Evolutionary conservation across 192 early-diverging fungal genomes (phyloP), one percentile per base, ranked within the genome.

Genomic region (Phycomyces blakesleeanus): DNA sequence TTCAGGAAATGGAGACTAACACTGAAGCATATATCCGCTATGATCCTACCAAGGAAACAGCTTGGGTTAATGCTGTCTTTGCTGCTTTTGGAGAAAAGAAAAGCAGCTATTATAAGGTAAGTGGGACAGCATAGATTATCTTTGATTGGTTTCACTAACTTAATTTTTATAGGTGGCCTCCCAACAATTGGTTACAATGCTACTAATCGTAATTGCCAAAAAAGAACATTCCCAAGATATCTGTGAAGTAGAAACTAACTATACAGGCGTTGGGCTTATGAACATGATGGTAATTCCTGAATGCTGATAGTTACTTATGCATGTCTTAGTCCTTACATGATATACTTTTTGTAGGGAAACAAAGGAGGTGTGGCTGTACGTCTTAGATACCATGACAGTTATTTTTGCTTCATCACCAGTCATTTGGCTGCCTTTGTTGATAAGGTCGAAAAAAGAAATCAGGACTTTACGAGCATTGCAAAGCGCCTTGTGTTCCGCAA

Each of bases 321-420:
- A 2, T 47, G 3, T 47, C 11, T 2, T 47, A 1, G 11, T n/a
- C 18, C 15, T 14, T 47, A 47, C 11, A 5, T 59, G 2, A 15
- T 51, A 34, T 25, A 3, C 20, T 20, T 57, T 1, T 20, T 51
- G n/a, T 68, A 89, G 88, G 97, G 95, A 39, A 99, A 99, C 76
- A 99, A 99, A 79, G 97, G 97, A 20, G 93, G 89, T 0, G 89
- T 94, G 7, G 87, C 88, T 2, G 83, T 96, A 39, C 81, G 95
- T 20, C 70, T 98, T 49, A 75, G 83, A 18, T 84, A 85, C 53
- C 69, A 83, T 47, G 92, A 95, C 66, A 89, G 92, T 4, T 91
- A 90, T 55, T 26, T 96, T 2, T 89, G 88, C 51, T 87, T 96
- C 72, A 88, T 99, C n/a, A 92, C 88, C 63, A 82, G 85, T 34